Conservation (phyloP, 768 basidiomycete genomes). For the Crucibulum laeve region DNA sequence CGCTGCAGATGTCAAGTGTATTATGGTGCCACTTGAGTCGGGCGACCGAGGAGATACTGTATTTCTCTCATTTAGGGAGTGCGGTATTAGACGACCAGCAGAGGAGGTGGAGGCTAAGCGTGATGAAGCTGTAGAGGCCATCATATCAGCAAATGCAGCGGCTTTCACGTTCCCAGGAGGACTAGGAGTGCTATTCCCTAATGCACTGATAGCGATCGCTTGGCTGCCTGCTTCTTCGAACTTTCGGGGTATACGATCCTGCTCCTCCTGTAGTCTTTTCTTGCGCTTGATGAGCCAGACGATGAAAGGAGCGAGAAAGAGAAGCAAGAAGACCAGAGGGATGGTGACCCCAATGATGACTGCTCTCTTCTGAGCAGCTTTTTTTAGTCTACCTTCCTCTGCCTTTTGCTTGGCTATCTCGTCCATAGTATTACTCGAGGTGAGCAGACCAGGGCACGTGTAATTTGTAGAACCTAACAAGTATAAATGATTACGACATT, state of each 20-base stretch:
- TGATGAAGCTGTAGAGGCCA: too few species aligned
- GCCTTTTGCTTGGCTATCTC: conserved; percentile 7
- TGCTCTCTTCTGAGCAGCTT: conserved; percentile 10
- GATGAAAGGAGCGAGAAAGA: conserved; percentile 15
- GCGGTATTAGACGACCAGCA: too few species aligned
- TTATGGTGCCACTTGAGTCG: too few species aligned
- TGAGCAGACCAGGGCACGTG: conserved; percentile 22
- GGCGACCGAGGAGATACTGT: too few species aligned
- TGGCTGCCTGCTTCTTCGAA: conserved; percentile 11
- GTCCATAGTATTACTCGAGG: conserved; percentile 16
- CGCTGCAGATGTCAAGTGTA: too few species aligned
- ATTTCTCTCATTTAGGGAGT: too few species aligned
- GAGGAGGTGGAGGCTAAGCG: too few species aligned
- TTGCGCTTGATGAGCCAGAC: conserved; percentile 11
- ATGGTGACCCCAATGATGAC: conserved; percentile 27
- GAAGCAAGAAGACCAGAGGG: conserved; percentile 21
- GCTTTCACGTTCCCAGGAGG: conserved; percentile 1
- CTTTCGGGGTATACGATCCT: conserved; percentile 9
- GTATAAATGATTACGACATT: background rate
- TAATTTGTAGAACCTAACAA: conserved; percentile 21
- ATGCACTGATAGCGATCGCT: conserved; percentile 12
- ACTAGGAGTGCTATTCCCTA: conserved; percentile 4
- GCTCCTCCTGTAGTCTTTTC: conserved; percentile 5
- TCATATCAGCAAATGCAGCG: background rate
- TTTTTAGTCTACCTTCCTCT: conserved; percentile 3